Base-by-base conservation (phyloP, 805 yeast genomes). In the Kluyveromyces nonfermentans region DNA sequence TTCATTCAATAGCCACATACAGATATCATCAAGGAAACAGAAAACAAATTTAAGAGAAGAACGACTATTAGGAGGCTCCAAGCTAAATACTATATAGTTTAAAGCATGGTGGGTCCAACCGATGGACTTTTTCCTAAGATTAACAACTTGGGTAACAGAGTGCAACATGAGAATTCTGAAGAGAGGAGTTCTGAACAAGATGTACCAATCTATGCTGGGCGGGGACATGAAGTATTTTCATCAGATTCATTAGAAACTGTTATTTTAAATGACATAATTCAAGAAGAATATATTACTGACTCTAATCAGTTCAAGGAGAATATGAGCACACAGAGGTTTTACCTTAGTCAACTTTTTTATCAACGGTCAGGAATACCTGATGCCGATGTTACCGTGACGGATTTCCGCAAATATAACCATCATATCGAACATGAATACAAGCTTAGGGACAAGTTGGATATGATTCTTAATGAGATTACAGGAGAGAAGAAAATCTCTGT, bases 331-430 rank as follows among this genome's bases (percentile, higher is more conserved):
- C 46, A 55, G 10, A 43, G 56, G 30, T 59, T 57, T 42, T 54
- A 49, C 40, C 39, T 59, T 20, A 50, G 53, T 18, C 52, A 57
- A 10, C 43, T 40, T 22, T 55, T 51, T 42, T 43, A 37, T 3
- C 42, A 41, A 32, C 51, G 48, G 33, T 42, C 42, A 37, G 44
- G 44, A 18, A 40, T 35, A 35, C 37, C 17, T 16, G 8, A 41
- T 30, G 33, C 16, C 33, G n/a, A 7, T 19, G 42, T 30, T 31
- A 51, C 40, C 4, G 35, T 35, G 17, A 46, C 37, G 34, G 72
- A 68, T 46, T 68, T 68, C 42, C 57, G 54, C 8, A 44, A 45
- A 5, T 68, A 67, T 46, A 65, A 68, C 39, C 37, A 47, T n/a
- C 58, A 59, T 50, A 60, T 67, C 1, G 56, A 57, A 33, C 46